Evolutionary conservation across 257 asterid genomes (phyloP), one percentile per base, ranked within the genome.

Genomic region (Vinca minor): DNA sequence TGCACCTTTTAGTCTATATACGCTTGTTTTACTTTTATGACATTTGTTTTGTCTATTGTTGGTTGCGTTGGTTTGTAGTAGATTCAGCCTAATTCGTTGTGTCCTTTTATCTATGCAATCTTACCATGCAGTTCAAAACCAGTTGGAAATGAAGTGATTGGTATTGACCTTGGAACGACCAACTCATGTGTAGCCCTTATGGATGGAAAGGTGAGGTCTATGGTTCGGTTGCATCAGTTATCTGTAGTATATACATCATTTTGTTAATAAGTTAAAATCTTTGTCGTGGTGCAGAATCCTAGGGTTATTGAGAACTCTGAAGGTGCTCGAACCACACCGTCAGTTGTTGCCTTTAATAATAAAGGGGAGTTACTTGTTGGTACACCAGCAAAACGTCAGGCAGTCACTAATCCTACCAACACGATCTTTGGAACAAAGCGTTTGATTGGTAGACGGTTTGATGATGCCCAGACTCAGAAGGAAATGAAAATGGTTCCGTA

Each of bases 401-500:
- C 85, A 11, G 81, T 82, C 18, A 82, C 87, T 20, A 82, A 82
- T 46, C 87, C 87, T 1, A 67, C 77, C 2, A 79, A 79, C 65
- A 82, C 87, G 0, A n/a, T 82, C 3, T 82, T 75, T 63, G 85
- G 81, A 35, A 74, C 79, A 47, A 82, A 82, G 70, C 83, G 87
- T 34, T 65, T 82, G 59, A 72, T 82, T 52, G 87, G 87, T 0
- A 69, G 87, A 63, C 77, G 79, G 5, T 82, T 60, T 59, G 83
- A 79, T 42, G 87, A 82, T 68, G 56, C 73, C 21, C 81, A 71
- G 62, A 69, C 77, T 28, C 85, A 82, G 44, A 79, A 82, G 79
- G 87, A 82, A 56, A 77, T 79, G 85, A 72, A 83, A 62, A 79
- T 83, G 85, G 83, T 83, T 25, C 83, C 88, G 1, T 83, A 34